Conservation (phyloP, 352 stramenopile species). For the Pythium guiyangense region DNA sequence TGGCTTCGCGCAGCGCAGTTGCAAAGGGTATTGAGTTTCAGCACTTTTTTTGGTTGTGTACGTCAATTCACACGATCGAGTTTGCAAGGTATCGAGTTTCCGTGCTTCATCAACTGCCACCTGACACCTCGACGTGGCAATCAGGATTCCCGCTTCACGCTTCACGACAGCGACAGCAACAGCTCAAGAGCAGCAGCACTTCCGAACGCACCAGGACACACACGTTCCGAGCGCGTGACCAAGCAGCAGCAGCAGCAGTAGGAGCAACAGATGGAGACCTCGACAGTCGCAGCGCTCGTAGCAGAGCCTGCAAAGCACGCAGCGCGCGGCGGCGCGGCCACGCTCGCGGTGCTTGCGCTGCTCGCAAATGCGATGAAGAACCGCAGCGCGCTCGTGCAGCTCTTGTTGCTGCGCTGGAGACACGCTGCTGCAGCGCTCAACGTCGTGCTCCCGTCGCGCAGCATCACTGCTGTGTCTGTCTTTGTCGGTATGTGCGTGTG, state of each 20-base stretch:
- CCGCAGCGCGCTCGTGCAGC: slow-evolving; percentile 4
- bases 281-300: not conserved
- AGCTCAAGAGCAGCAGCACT: too few species aligned
- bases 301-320: not conserved
- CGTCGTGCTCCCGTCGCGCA: slow-evolving; percentile 28
- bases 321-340: slow-evolving; percentile 5
- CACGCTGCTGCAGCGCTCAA: not conserved
- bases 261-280: not conserved
- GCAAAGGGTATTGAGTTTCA: too few species aligned
- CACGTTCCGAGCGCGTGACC: too few species aligned
- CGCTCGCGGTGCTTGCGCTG: slow-evolving; percentile 10
- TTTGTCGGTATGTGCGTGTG: slow-evolving; percentile 62
- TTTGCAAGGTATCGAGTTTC: too few species aligned
- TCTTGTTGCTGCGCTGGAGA: slow-evolving; percentile 11
- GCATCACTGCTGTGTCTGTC: slow-evolving; percentile 37
- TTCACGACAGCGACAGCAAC: too few species aligned
- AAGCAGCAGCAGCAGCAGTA: too few species aligned
- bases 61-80: too few species aligned
- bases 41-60: too few species aligned
- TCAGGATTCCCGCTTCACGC: too few species aligned
- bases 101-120: too few species aligned
- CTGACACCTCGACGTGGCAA: too few species aligned
- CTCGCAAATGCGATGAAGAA: slow-evolving; percentile 14
- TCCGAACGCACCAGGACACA: not conserved
- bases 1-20: too few species aligned